phyloP scores from a whole-genome alignment of 106 monocot species.

The Ottelia alismoides region DNA sequence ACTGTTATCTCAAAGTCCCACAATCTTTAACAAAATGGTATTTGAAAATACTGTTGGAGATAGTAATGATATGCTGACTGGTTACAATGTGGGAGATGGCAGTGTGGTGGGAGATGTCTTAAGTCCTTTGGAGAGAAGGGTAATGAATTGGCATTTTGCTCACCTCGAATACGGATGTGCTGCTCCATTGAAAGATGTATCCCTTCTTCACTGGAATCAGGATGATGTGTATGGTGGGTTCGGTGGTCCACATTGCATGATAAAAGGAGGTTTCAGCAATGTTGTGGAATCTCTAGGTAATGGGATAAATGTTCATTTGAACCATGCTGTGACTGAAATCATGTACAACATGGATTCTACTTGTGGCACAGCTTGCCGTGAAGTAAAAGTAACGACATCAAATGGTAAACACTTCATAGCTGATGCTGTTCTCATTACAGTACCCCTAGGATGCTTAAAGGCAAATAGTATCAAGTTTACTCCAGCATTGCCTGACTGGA shows the following conservation, averaged over 20 bases:
- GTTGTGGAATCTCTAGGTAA: conserved; percentile 62
- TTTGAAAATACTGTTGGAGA: background rate
- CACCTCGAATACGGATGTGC: conserved; percentile 99
- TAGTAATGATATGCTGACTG: background rate
- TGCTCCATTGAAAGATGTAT: conserved; percentile 78
- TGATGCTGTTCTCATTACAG: conserved; percentile 87
- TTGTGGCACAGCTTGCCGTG: conserved; percentile 7
- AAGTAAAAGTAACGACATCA: conserved; percentile 65
- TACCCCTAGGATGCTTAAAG: conserved; percentile 95
- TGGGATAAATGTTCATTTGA: conserved; percentile 63
- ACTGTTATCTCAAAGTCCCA: too few species aligned
- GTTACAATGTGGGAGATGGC: background rate
- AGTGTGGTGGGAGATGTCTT: conserved; percentile 25
- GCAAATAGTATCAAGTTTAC: conserved; percentile 68
- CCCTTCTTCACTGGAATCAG: conserved; percentile 95
- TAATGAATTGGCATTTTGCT: conserved; percentile 99
- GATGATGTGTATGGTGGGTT: conserved; percentile 99
- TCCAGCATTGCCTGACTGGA: conserved; percentile 85
- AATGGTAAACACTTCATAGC: conserved; percentile 50
- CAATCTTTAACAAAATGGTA: too few species aligned
- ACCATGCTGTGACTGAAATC: conserved; percentile 62
- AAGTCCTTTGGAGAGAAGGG: conserved; percentile 81
- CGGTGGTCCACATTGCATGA: conserved; percentile 99
- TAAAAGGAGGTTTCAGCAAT: conserved; percentile 82
- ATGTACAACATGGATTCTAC: conserved; percentile 24